Evolutionary conservation across 441 rosid species (phyloP).

Genomic region (Pelargonium cotyledonis): DNA sequence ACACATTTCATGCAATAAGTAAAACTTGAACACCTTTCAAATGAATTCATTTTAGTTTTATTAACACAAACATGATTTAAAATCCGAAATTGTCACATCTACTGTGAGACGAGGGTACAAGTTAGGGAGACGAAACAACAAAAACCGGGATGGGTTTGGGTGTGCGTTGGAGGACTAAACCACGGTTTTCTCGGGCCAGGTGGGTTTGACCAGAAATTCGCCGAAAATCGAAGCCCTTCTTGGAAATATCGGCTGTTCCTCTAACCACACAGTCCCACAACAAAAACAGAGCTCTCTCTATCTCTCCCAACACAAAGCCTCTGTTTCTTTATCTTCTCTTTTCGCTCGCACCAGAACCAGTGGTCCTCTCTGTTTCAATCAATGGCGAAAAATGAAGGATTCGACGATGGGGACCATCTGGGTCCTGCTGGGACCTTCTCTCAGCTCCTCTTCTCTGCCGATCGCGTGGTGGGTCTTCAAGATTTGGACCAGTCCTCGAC

Average conservation of each 20-base stretch:
- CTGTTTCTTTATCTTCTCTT: conserved; percentile 5
- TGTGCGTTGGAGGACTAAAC: conserved; percentile 55
- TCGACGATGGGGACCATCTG: conserved; percentile 31
- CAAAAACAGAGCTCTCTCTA: not conserved
- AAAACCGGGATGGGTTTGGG: not conserved
- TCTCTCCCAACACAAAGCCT: not conserved
- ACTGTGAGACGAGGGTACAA: too few species aligned
- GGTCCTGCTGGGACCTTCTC: conserved; percentile 43
- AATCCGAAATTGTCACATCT: too few species aligned
- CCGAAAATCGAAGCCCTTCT: conserved; percentile 28
- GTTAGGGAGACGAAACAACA: conserved; percentile 1
- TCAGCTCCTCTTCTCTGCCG: conserved; percentile 49
- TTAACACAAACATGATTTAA: too few species aligned
- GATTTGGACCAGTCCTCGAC: conserved; percentile 18
- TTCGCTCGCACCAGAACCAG: conserved; percentile 5
- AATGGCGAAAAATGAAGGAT: conserved; percentile 41
- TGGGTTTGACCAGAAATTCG: conserved; percentile 48
- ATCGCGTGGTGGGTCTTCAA: conserved; percentile 20
- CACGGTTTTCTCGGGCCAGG: conserved; percentile 82
- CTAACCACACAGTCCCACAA: not conserved
- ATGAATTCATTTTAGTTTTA: too few species aligned
- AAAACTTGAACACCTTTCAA: too few species aligned
- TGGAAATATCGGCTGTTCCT: conserved; percentile 16
- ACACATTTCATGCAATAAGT: too few species aligned
- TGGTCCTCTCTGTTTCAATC: not conserved